Conservation (phyloP, 1,284 basidiomycete genomes). For the Sanguinoderma infundibulare region DNA sequence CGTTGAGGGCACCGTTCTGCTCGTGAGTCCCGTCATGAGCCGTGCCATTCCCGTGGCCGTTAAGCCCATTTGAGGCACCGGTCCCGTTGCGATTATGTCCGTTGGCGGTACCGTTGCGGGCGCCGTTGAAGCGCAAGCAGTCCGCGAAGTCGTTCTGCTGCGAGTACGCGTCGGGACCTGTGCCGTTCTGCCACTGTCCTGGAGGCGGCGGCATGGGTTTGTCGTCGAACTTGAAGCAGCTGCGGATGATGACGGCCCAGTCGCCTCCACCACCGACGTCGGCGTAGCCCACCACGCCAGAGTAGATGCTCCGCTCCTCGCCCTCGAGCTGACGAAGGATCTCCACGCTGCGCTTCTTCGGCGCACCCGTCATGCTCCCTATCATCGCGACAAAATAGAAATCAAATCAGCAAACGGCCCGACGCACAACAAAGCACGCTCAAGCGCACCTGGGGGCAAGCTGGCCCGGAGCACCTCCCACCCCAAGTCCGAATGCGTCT, state of each 20-base stretch:
- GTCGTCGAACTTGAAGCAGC: constrained; percentile 81
- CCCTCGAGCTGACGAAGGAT: constrained; percentile 86
- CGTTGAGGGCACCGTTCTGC: background rate
- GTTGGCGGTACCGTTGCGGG: background rate
- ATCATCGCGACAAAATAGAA: constrained; percentile 5
- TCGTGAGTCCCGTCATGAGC: background rate
- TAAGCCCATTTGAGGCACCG: background rate
- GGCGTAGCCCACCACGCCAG: constrained; percentile 95
- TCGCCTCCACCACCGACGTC: constrained; percentile 89
- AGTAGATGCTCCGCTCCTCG: constrained; percentile 81
- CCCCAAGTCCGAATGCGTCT: constrained; percentile 54
- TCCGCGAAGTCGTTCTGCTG: background rate
- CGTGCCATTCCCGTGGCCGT: background rate
- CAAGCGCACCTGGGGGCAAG: constrained; percentile 80
- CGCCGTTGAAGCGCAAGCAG: background rate
- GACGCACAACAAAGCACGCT: background rate
- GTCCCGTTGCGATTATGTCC: background rate
- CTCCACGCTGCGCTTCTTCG: constrained; percentile 92
- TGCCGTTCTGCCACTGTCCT: constrained; percentile 27
- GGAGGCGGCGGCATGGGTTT: background rate
- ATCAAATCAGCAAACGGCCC: background rate
- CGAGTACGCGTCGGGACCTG: constrained; percentile 25
- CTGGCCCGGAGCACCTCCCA: constrained; percentile 82
- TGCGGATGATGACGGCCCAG: constrained; percentile 96
- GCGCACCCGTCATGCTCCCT: constrained; percentile 98